These are phyloP conservation scores for Penicillium psychrofluorescens DNA, from an alignment of 495 filamentous ascomycete species.

Conservation along the genomic window DNA sequence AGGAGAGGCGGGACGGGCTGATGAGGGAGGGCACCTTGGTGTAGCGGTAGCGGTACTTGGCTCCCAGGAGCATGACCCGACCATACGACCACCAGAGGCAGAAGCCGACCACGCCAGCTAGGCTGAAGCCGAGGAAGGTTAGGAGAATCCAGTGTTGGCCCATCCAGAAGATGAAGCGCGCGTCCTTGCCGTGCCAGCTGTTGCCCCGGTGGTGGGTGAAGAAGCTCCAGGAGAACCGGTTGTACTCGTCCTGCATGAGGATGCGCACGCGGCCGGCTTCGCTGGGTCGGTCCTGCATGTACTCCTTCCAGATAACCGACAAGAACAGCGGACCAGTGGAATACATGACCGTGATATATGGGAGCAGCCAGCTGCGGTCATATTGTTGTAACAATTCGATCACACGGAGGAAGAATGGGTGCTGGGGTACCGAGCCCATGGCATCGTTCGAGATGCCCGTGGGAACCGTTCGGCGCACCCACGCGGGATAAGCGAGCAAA, in stretches of 20 bases:
- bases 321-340: conserved; percentile 79
- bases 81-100: conserved; percentile 51
- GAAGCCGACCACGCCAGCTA: conserved; percentile 51
- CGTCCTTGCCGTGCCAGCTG: conserved; percentile 72
- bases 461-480: conserved; percentile 72
- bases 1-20: conserved; percentile 21
- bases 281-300: conserved; percentile 40
- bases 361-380: conserved; percentile 68
- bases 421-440: conserved; percentile 72
- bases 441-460: conserved; percentile 88
- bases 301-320: conserved; percentile 78
- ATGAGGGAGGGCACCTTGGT: conserved; percentile 25
- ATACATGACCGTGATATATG: conserved; percentile 88
- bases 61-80: conserved; percentile 38
- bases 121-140: conserved; percentile 54
- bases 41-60: conserved; percentile 39
- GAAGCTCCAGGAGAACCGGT: conserved; percentile 65
- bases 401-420: conserved; percentile 73
- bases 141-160: conserved; percentile 67
- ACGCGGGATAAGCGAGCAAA: conserved; percentile 71
- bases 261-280: conserved; percentile 42
- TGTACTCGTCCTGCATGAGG: conserved; percentile 63
- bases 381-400: conserved; percentile 65
- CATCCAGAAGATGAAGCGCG: conserved; percentile 75
- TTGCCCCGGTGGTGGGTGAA: conserved; percentile 69